These are phyloP conservation scores for Blastobotrys terrestris DNA, from an alignment of 805 yeast genomes.

Conservation along the genomic window DNA sequence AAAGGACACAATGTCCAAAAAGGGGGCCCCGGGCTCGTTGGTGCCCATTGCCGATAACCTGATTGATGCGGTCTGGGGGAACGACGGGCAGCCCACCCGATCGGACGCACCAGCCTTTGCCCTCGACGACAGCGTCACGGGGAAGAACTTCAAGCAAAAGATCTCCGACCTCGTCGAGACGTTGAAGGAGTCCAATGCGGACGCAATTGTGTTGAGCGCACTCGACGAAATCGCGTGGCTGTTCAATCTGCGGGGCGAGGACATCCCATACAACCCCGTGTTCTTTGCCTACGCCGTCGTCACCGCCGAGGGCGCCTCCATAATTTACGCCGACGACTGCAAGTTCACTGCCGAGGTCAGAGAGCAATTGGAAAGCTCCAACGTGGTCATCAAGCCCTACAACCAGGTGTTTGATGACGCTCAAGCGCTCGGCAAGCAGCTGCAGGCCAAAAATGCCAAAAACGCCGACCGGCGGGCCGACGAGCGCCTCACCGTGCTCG, in stretches of 20 bases:
- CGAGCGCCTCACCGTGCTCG: constrained; percentile 35
- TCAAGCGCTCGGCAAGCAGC: constrained; percentile 15
- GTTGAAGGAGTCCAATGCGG: constrained; percentile 29
- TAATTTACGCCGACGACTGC: constrained; percentile 49
- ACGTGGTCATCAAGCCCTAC: constrained; percentile 50
- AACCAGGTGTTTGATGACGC: constrained; percentile 54
- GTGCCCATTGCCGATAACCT: constrained; percentile 55
- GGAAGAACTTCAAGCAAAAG: constrained; percentile 57
- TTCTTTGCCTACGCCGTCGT: constrained; percentile 66
- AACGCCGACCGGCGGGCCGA: constrained; percentile 11
- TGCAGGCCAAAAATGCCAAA: constrained; percentile 14
- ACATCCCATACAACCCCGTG: constrained; percentile 80
- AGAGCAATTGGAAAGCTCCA: constrained; percentile 36
- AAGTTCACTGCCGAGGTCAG: constrained; percentile 37
- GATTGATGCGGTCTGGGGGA: constrained; percentile 67
- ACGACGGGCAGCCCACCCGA: constrained; percentile 61
- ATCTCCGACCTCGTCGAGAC: constrained; percentile 36
- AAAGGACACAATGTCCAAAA: constrained; percentile 21
- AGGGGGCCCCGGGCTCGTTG: constrained; percentile 23
- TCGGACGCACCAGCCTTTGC: constrained; percentile 44
- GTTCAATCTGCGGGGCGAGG: constrained; percentile 76
- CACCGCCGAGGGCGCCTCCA: constrained; percentile 29
- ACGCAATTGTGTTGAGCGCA: constrained; percentile 56
- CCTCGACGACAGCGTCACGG: constrained; percentile 53
- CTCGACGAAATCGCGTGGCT: constrained; percentile 91